These are phyloP conservation scores for Mortierella sp. DNA, from an alignment of 371 early-diverging fungal genomes.

Conservation along the genomic window DNA sequence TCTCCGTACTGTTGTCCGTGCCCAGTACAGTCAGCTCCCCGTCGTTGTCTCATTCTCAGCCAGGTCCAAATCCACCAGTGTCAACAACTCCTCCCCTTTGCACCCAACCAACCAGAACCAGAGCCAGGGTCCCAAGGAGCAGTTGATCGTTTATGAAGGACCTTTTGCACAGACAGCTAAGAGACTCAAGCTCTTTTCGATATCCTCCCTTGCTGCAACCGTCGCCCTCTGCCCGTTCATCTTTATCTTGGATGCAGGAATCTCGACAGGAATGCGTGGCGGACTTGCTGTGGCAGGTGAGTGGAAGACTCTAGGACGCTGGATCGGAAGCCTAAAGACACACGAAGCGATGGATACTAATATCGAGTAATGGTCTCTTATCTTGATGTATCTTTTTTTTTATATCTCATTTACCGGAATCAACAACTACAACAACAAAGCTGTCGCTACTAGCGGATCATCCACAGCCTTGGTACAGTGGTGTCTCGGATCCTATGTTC, in stretches of 20 bases:
- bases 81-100: constrained; percentile 10
- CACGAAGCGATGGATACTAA: no score
- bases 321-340: not conserved
- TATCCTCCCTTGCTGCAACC: constrained; percentile 67
- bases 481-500: constrained; percentile 74
- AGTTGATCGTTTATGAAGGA: constrained; percentile 61
- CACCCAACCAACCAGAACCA: constrained; percentile 39
- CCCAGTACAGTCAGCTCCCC: constrained; percentile 43
- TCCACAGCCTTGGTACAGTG: constrained; percentile 67
- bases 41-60: constrained; percentile 20
- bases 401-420: not conserved
- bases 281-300: constrained; percentile 69
- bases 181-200: constrained; percentile 69
- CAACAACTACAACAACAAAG: constrained; percentile 31
- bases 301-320: not conserved
- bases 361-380: not conserved
- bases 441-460: constrained; percentile 69
- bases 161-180: constrained; percentile 68
- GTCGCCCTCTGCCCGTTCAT: constrained; percentile 68
- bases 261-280: constrained; percentile 65
- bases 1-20: constrained; percentile 9
- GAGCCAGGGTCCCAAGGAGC: constrained; percentile 10
- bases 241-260: constrained; percentile 68
- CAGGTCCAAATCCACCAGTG: constrained; percentile 5
- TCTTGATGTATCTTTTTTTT: not conserved